phyloP scores from a whole-genome alignment of 2,329 filamentous ascomycete genomes.

The Fusarium sp. region DNA sequence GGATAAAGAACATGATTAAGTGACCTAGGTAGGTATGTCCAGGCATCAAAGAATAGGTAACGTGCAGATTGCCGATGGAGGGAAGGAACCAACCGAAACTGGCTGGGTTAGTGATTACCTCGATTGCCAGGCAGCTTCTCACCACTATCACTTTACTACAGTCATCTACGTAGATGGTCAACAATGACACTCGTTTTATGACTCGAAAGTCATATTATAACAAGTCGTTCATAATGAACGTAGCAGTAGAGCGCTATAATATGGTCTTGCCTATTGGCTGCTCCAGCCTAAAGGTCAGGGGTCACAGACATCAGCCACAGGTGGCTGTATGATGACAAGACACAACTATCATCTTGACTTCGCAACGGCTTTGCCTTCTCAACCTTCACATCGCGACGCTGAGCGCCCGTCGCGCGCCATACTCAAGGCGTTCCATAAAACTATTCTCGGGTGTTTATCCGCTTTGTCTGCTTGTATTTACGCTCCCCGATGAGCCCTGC shows the following conservation, averaged over 20 bases:
- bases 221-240: not conserved
- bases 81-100: slow-evolving; percentile 2
- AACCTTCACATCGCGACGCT: slow-evolving; percentile 21
- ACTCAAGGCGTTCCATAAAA: slow-evolving; percentile 11
- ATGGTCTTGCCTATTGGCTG: not conserved
- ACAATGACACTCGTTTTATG: not conserved
- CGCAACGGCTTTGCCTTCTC: slow-evolving; percentile 16
- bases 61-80: not conserved
- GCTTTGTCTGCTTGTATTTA: slow-evolving; percentile 7
- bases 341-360: slow-evolving; percentile 28
- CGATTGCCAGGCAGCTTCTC: not conserved
- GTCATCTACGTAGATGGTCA: not conserved
- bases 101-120: not conserved
- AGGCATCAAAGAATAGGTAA: not conserved
- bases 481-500: slow-evolving; percentile 42
- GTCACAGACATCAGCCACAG: slow-evolving; percentile 38
- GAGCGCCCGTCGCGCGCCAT: slow-evolving; percentile 35
- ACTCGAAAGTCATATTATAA: not conserved
- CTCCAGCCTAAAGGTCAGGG: not conserved
- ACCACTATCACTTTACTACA: not conserved
- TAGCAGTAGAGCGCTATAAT: not conserved
- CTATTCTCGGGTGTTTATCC: slow-evolving; percentile 11
- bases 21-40: not conserved
- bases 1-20: not conserved
- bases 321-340: slow-evolving; percentile 39